Evolutionary conservation across 2,329 filamentous ascomycete genomes (phyloP), one percentile per base, ranked within the genome.

Genomic region (Cladophialophora yegresii): DNA sequence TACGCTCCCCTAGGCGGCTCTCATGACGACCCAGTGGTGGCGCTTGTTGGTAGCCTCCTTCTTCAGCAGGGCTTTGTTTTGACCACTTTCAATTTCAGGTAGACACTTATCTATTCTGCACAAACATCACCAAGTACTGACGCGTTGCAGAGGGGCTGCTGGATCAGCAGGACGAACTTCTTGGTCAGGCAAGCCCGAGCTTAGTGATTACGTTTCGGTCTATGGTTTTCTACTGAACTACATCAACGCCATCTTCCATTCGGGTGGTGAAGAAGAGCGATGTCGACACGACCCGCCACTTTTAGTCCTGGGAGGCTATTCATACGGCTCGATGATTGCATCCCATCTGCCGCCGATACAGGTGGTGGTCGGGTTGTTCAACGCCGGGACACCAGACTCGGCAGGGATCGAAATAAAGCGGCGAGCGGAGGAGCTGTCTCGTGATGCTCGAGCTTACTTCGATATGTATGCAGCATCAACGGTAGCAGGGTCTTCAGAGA

Each of bases 41-140:
- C 85, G n/a, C 80, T 86, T 8, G 78, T 90, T 2, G 86, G 85
- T 0, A 79, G 80, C 1, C 83, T 88, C 63, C 80, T 96, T 53
- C 75, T 96, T n/a, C 79, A 83, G 4, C 78, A 82, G 58, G 91
- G 90, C 1, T 96, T 86, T 72, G 75, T 96, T 1, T 89, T 97
- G 2, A 88, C 84, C 7, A 96, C 92, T 0, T 97, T 98, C 77
- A 97, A 98, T 73, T 97, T 98, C 75, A 85, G 93, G 90, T 93
- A 79, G 23, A 53, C 8, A 13, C 12, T 32, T 32, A n/a, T 28
- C 20, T 33, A 9, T 4, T n/a, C 28, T 10, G 26, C 6, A 22
- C 22, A 40, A 51, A 16, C 55, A n/a, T 2, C n/a, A 43, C 13
- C 57, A 40, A 47, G 61, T 56, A 36, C 67, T 73, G 59, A 30